phyloP scores from a whole-genome alignment of 176 grass and related monocot genomes.

The Metroxylon sagu region DNA sequence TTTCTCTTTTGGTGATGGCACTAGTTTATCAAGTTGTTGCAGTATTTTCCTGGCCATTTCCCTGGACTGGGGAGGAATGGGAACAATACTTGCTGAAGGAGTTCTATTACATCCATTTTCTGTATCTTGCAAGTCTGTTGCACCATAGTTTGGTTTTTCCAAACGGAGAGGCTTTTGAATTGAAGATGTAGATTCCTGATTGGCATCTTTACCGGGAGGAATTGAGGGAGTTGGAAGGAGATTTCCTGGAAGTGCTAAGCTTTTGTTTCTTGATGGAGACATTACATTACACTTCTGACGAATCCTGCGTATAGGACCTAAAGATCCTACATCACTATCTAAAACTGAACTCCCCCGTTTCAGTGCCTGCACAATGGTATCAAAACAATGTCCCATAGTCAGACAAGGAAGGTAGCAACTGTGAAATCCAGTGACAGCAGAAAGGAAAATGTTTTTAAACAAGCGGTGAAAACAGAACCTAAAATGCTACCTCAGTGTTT shows the following conservation, averaged over 20 bases:
- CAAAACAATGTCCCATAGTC: not conserved
- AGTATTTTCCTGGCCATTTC: conserved; percentile 55
- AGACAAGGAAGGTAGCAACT: conserved; percentile 8
- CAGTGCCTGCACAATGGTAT: conserved; percentile 11
- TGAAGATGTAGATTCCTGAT: conserved; percentile 20
- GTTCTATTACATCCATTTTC: not conserved
- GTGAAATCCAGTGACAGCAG: conserved; percentile 2
- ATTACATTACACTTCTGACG: conserved; percentile 24
- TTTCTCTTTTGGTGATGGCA: conserved; percentile 28
- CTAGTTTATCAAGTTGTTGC: conserved; percentile 44
- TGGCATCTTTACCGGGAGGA: conserved; percentile 12
- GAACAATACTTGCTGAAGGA: conserved; percentile 11
- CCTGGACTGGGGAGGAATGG: conserved; percentile 34
- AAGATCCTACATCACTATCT: conserved; percentile 24
- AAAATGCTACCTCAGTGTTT: too few relatives aligned
- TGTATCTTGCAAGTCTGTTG: not conserved
- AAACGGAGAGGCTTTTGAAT: conserved; percentile 26
- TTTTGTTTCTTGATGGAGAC: conserved; percentile 27
- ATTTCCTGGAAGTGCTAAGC: conserved; percentile 7
- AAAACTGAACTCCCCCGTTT: conserved; percentile 38
- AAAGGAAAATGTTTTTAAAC: too few relatives aligned
- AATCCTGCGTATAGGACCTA: conserved; percentile 25
- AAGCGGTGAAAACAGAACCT: too few relatives aligned
- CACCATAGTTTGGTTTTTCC: conserved; percentile 15
- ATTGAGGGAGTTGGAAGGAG: not conserved